phyloP scores from a whole-genome alignment of 208 protist species.

The Blastocrithidia nonstop region DNA sequence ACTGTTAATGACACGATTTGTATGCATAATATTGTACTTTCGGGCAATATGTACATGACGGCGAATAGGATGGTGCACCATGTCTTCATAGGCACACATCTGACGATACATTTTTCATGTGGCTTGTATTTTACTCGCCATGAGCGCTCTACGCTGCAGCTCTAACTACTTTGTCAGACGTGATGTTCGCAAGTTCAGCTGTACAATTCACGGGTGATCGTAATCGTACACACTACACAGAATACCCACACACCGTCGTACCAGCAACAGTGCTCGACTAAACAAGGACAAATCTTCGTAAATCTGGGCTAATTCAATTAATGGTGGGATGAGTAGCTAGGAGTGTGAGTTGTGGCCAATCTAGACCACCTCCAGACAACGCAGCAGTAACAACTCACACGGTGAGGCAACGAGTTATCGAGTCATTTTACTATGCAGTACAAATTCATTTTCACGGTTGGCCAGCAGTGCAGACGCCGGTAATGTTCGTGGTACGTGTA shows the following conservation, averaged over 20 bases:
- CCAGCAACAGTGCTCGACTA: constrained; percentile 57
- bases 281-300: constrained; percentile 70
- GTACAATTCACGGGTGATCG: constrained; percentile 69
- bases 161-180: constrained; percentile 24
- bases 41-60: constrained; percentile 28
- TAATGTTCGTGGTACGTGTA: constrained; percentile 19
- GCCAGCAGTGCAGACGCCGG: constrained; percentile 3
- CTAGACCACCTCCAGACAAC: constrained; percentile 75
- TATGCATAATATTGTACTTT: not conserved
- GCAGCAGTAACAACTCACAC: constrained; percentile 70
- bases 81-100: constrained; percentile 42
- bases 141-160: constrained; percentile 20
- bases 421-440: constrained; percentile 65
- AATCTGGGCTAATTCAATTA: constrained; percentile 62
- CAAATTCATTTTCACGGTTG: constrained; percentile 57
- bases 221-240: constrained; percentile 76
- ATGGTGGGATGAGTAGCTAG: constrained; percentile 61
- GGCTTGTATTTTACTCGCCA: constrained; percentile 71
- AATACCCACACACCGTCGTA: constrained; percentile 71
- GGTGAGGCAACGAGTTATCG: constrained; percentile 61
- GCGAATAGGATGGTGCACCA: constrained; percentile 38
- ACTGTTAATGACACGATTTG: no score
- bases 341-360: constrained; percentile 67
- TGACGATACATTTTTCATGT: constrained; percentile 66
- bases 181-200: constrained; percentile 39